phyloP scores from a whole-genome alignment of 1,284 basidiomycete genomes.

The Heterobasidion irregulare region DNA sequence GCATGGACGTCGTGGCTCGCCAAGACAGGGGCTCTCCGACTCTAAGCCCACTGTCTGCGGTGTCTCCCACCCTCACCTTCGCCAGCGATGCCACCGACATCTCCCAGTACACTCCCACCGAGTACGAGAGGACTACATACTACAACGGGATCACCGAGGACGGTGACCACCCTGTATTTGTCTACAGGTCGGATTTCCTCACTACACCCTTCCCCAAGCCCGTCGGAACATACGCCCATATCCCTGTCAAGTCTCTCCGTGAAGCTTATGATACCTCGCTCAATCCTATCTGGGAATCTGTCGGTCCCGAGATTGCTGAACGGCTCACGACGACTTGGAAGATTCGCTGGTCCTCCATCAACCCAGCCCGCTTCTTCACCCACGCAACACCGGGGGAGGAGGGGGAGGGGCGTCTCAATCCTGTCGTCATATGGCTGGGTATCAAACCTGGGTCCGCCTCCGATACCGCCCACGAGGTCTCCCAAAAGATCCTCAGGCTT shows the following conservation, averaged over 20 bases:
- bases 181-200: conserved; percentile 30
- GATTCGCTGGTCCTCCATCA: conserved; percentile 23
- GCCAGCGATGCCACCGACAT: conserved; percentile 11
- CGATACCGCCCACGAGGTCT: conserved; percentile 26
- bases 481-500: conserved; percentile 28
- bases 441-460: conserved; percentile 26
- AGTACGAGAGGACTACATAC: conserved; percentile 22
- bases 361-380: conserved; percentile 31
- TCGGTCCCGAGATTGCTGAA: conserved; percentile 27
- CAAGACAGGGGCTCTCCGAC: no score
- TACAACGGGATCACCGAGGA: conserved; percentile 27
- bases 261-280: conserved; percentile 33
- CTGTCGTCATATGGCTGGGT: conserved; percentile 32
- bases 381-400: conserved; percentile 23
- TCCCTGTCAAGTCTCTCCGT: conserved; percentile 27
- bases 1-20: no score
- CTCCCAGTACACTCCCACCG: conserved; percentile 5
- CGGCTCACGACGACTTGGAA: conserved; percentile 20
- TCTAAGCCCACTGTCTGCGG: no score
- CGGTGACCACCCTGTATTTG: conserved; percentile 26
- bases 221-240: conserved; percentile 18
- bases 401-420: conserved; percentile 21
- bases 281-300: conserved; percentile 29
- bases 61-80: background rate
- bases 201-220: conserved; percentile 25